Conservation (phyloP, 2,329 filamentous ascomycete species). For the Talaromyces sp. region DNA sequence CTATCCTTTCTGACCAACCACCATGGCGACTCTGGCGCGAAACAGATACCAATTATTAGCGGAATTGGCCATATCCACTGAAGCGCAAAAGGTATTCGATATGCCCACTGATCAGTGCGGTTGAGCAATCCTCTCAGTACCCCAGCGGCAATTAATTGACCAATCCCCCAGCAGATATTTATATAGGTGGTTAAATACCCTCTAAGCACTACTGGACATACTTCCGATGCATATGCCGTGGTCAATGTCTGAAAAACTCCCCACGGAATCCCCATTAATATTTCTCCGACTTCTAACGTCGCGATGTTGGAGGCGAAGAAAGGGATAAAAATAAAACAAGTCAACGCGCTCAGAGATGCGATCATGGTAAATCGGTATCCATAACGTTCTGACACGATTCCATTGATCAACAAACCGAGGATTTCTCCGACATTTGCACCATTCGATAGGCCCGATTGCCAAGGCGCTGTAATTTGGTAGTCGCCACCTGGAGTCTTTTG, state of each 20-base stretch:
- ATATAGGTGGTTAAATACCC: slow-evolving; percentile 47
- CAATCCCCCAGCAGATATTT: slow-evolving; percentile 47
- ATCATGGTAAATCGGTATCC: slow-evolving; percentile 52
- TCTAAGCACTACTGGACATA: slow-evolving; percentile 44
- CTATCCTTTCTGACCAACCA: slow-evolving; percentile 48
- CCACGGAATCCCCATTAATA: slow-evolving; percentile 51
- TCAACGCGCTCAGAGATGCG: slow-evolving; percentile 44
- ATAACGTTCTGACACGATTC: slow-evolving; percentile 49
- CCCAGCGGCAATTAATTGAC: slow-evolving; percentile 51
- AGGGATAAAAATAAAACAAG: slow-evolving; percentile 49
- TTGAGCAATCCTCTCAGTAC: slow-evolving; percentile 50
- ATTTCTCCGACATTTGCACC: slow-evolving; percentile 45
- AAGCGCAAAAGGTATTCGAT: slow-evolving; percentile 50
- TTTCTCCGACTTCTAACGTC: slow-evolving; percentile 48
- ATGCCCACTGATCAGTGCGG: slow-evolving; percentile 50
- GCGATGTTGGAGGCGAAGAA: slow-evolving; percentile 50
- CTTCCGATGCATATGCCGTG: slow-evolving; percentile 46
- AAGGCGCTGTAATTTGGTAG: slow-evolving; percentile 41
- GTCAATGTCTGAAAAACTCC: slow-evolving; percentile 50
- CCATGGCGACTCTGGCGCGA: slow-evolving; percentile 52
- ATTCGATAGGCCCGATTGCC: slow-evolving; percentile 47
- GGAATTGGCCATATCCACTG: slow-evolving; percentile 55
- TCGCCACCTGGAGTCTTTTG: slow-evolving; percentile 25
- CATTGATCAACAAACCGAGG: slow-evolving; percentile 51
- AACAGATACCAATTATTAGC: slow-evolving; percentile 43